These are phyloP conservation scores for Blepharisma undulans DNA, from an alignment of 169 alveolate species.

Conservation along the genomic window DNA sequence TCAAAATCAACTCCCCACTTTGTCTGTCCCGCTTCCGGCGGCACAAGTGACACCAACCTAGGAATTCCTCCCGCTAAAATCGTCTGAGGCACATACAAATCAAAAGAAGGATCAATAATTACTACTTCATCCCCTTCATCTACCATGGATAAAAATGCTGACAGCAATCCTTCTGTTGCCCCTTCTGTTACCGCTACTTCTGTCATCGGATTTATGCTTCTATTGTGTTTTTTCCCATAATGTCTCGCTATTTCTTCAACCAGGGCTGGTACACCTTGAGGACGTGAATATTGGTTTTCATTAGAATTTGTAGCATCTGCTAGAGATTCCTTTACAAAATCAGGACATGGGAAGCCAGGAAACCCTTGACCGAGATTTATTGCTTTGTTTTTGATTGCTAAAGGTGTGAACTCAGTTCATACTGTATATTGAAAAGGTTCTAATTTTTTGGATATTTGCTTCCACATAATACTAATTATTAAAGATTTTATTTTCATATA, in stretches of 20 bases:
- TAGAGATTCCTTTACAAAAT: slow-evolving; percentile 5
- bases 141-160: not conserved
- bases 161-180: slow-evolving; percentile 17
- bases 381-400: slow-evolving; percentile 29
- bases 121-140: slow-evolving; percentile 40
- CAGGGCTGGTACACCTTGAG: slow-evolving; percentile 23
- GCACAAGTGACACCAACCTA: not conserved
- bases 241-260: not conserved
- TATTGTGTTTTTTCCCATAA: not conserved
- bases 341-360: slow-evolving; percentile 31
- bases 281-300: slow-evolving; percentile 36
- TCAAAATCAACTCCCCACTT: slow-evolving; percentile 72
- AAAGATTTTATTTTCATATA: not conserved
- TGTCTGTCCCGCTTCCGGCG: slow-evolving; percentile 36
- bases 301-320: slow-evolving; percentile 20
- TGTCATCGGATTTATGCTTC: slow-evolving; percentile 28
- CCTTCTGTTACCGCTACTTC: slow-evolving; percentile 39
- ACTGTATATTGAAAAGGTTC: slow-evolving; percentile 29
- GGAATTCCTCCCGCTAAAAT: slow-evolving; percentile 40
- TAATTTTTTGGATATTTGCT: not conserved
- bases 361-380: slow-evolving; percentile 42
- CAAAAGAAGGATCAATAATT: slow-evolving; percentile 41
- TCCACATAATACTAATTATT: not conserved
- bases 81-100: slow-evolving; percentile 27
- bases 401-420: slow-evolving; percentile 35